Base-by-base conservation (phyloP, 2,329 filamentous ascomycete genomes). In the Hymenoscyphus occultus region DNA sequence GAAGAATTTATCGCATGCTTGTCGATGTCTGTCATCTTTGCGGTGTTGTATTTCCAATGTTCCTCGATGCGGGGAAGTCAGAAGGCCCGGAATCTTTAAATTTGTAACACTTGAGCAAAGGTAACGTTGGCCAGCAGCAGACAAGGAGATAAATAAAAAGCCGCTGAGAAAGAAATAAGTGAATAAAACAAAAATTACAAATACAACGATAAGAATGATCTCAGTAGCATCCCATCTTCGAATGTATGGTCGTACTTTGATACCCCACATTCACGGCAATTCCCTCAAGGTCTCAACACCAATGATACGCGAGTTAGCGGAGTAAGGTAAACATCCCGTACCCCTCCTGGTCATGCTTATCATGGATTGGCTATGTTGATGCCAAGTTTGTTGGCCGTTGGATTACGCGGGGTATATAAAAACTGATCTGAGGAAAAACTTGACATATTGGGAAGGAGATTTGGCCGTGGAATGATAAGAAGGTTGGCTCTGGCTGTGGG, bases 261-360 rank as follows among this genome's bases (percentile, higher is more conserved):
- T 51, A 51, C 59, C 39, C 31, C 31, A 39, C 54, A 40, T 19
- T 28, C 42, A 16, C 32, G 12, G 39, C 22, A 39, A 19, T 31
- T 22, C 14, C 51, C 35, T 9, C 2, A 28, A 28, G 28, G 2
- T 28, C 28, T 28, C 28, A 39, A 57, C 48, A 19, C 45, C 19
- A 51, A 28, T 51, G 45, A 51, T 22, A 35, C 35, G 35, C 35
- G 35, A 35, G 35, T 10, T 35, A 7, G 35, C 35, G 35, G 35
- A 35, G 35, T 35, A 28, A n/a, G 45, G 42, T 32, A 12, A 12
- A 32, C 61, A 32, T 39, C 51, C 28, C 16, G 40, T 22, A 40
- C 22, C 61, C 35, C 19, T 42, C 40, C 51, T 54, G 42, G 42
- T 61, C 39, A 61, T n/a, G 59, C 59, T 61, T 61, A 45, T 58